phyloP scores from a whole-genome alignment of 176 grass and related monocot species.

The Carex myosuroides region DNA sequence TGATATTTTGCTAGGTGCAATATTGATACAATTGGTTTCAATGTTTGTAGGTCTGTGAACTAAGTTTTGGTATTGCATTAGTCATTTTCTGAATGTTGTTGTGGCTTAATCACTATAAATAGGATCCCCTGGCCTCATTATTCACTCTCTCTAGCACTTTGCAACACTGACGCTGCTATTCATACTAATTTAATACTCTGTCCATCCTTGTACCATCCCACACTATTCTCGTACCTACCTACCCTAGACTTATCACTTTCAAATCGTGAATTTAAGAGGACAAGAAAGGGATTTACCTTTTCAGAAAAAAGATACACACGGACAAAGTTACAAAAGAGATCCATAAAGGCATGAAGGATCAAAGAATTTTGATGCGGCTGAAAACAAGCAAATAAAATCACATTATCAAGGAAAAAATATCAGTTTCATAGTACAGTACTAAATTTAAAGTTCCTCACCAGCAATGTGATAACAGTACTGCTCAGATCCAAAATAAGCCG shows the following conservation, averaged over 20 bases:
- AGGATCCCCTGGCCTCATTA: background rate
- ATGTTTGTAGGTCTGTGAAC: background rate
- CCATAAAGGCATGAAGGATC: slow-evolving; percentile 99
- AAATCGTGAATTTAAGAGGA: background rate
- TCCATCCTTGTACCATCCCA: background rate
- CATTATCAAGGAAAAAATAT: background rate
- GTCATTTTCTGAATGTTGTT: background rate
- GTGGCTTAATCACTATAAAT: background rate
- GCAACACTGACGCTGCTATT: background rate
- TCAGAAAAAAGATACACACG: slow-evolving; percentile 93
- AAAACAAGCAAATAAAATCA: slow-evolving; percentile 9
- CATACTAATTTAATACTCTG: background rate
- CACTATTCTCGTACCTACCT: background rate
- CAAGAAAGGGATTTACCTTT: slow-evolving; percentile 47
- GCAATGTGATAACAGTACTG: slow-evolving; percentile 95
- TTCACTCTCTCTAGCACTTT: background rate
- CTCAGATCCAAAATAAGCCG: slow-evolving; percentile 95
- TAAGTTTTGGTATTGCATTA: background rate
- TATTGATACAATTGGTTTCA: background rate
- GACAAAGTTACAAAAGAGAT: slow-evolving; percentile 92
- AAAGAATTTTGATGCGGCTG: slow-evolving; percentile 98
- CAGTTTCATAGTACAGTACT: background rate
- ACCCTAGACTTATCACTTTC: background rate
- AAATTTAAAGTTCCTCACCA: slow-evolving; percentile 47
- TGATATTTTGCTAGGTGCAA: background rate